Conservation (phyloP, 176 grass and related monocot species). For the Zea luxurians region DNA sequence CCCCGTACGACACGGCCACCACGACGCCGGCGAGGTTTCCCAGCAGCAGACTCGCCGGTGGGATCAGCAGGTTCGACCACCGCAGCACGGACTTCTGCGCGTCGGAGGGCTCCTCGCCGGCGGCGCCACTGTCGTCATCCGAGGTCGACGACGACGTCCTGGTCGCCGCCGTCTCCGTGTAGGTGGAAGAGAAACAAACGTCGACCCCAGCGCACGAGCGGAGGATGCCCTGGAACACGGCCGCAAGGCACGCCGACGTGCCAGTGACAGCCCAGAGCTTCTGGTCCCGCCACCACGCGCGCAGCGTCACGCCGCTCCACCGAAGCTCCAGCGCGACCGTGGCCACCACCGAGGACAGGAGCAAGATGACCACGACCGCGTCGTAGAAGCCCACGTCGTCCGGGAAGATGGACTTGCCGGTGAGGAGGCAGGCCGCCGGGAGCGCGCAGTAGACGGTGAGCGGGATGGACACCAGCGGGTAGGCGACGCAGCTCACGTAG, state of each 20-base stretch:
- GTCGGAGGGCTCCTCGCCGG: constrained; percentile 35
- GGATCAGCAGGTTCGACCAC: constrained; percentile 69
- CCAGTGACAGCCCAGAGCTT: constrained; percentile 47
- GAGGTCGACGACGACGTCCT: not conserved
- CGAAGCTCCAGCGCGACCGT: constrained; percentile 45
- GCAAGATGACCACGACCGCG: constrained; percentile 42
- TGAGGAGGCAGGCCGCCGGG: constrained; percentile 58
- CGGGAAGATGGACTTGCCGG: constrained; percentile 58
- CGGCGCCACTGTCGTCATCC: constrained; percentile 25
- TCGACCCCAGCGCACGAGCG: constrained; percentile 46
- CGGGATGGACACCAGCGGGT: constrained; percentile 63
- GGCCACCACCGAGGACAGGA: constrained; percentile 39
- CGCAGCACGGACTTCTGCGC: constrained; percentile 45
- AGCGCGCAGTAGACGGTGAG: constrained; percentile 63
- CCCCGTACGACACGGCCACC: constrained; percentile 61
- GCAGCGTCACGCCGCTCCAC: constrained; percentile 50
- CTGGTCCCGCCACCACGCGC: constrained; percentile 54
- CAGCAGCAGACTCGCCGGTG: constrained; percentile 53
- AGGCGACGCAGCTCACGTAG: constrained; percentile 44
- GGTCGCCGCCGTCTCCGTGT: not conserved
- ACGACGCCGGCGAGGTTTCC: constrained; percentile 72
- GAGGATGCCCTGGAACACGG: constrained; percentile 48
- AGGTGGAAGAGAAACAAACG: constrained; percentile 55
- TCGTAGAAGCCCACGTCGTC: constrained; percentile 40
- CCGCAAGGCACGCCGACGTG: constrained; percentile 47